Evolutionary conservation across 805 yeast genomes (phyloP).

Genomic region (Yamadazyma tumulicola): DNA sequence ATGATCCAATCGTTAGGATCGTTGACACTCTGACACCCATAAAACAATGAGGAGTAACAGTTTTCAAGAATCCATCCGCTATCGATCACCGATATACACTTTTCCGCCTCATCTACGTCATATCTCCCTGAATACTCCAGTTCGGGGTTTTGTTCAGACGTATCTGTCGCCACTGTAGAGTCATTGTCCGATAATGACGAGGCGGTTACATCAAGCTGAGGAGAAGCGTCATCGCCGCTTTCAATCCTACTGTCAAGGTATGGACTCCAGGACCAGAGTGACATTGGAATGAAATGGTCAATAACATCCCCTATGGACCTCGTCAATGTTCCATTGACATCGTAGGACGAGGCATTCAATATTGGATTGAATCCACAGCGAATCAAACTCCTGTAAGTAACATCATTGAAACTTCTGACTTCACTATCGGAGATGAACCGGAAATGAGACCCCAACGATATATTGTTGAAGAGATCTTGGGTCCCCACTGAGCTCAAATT

Average conservation of each 20-base stretch:
- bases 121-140: no score
- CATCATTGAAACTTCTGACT: constrained; percentile 33
- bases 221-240: background rate
- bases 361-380: constrained; percentile 68
- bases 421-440: constrained; percentile 33
- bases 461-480: background rate
- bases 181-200: background rate
- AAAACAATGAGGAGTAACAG: constrained; percentile 54
- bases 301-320: constrained; percentile 21
- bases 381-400: constrained; percentile 36
- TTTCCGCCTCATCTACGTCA: constrained; percentile 22
- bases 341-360: constrained; percentile 32
- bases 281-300: constrained; percentile 23
- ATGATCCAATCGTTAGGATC: constrained; percentile 45
- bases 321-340: constrained; percentile 1
- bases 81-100: constrained; percentile 38
- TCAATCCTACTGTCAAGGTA: constrained; percentile 3
- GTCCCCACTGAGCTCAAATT: constrained; percentile 3
- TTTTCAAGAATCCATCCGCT: constrained; percentile 64
- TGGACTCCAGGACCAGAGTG: constrained; percentile 74
- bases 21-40: constrained; percentile 51
- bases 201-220: background rate
- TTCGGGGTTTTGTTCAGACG: no score
- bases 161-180: no score
- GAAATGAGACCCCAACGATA: constrained; percentile 21